Conservation (phyloP, 805 yeast species). For the Candida maesae region DNA sequence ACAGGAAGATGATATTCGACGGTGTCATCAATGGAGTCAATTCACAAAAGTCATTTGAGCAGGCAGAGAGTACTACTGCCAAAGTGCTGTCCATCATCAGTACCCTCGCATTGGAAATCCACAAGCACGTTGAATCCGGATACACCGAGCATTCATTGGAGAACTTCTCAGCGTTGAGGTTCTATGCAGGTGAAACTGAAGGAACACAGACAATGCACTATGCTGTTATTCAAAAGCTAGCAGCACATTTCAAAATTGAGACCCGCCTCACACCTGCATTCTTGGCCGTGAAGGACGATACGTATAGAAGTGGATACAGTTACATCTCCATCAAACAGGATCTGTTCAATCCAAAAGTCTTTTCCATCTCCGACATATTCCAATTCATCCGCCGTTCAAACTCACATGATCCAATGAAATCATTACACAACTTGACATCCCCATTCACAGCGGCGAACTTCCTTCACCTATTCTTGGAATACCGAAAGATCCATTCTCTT, state of each 20-base stretch:
- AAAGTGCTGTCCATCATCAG: conserved; percentile 14
- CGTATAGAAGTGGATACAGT: conserved; percentile 8
- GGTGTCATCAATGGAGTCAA: conserved; percentile 3
- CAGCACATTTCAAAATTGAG: conserved; percentile 4
- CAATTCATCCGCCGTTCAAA: background rate
- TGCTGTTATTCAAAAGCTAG: conserved; percentile 15
- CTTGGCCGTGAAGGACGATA: conserved; percentile 9
- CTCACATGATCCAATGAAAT: background rate
- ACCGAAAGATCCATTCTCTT: conserved; percentile 6
- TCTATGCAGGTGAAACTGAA: conserved; percentile 18
- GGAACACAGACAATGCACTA: conserved; percentile 6
- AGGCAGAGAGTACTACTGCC: conserved; percentile 5
- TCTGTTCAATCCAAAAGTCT: conserved; percentile 5
- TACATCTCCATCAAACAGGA: conserved; percentile 10
- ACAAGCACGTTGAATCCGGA: conserved; percentile 2
- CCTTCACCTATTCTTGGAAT: conserved; percentile 3
- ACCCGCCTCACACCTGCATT: conserved; percentile 5
- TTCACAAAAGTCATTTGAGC: background rate
- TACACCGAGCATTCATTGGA: conserved; percentile 8
- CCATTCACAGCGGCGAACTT: conserved; percentile 5
- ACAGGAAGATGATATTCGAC: conserved; percentile 9
- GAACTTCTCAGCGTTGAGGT: conserved; percentile 12
- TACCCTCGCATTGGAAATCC: conserved; percentile 3
- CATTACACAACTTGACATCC: conserved; percentile 5
- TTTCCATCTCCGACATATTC: conserved; percentile 6